Percentiles rank a stretch among this genome's conserved stretches.
phyloP scores from a whole-genome alignment of 306 rosid species.

The Castanea mollissima region DNA sequence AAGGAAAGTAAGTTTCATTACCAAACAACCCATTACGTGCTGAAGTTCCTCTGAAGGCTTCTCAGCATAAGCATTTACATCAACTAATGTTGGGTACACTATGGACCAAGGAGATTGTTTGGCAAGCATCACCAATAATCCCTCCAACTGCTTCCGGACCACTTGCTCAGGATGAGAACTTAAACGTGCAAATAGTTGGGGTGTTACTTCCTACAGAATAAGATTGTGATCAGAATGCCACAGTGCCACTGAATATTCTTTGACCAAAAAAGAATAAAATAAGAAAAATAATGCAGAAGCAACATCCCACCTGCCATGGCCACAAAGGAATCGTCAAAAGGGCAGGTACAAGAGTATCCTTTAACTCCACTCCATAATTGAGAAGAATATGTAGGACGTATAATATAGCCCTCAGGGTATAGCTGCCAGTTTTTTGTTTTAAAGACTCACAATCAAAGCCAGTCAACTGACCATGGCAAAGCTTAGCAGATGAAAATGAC shows the following conservation, averaged over 20 bases:
- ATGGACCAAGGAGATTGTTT: slow-evolving; percentile 89
- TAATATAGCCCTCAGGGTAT: slow-evolving; percentile 81
- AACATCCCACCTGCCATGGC: slow-evolving; percentile 87
- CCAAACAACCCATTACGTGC: slow-evolving; percentile 84
- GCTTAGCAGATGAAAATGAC: slow-evolving; percentile 60
- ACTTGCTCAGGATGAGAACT: slow-evolving; percentile 89
- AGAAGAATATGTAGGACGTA: slow-evolving; percentile 85
- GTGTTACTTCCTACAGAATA: slow-evolving; percentile 77
- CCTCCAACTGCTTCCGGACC: slow-evolving; percentile 86
- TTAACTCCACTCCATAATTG: slow-evolving; percentile 88
- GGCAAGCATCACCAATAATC: slow-evolving; percentile 85
- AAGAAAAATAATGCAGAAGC: slow-evolving; percentile 22
- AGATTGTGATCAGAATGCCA: slow-evolving; percentile 24
- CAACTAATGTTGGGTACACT: slow-evolving; percentile 90
- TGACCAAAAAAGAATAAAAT: slow-evolving; percentile 13
- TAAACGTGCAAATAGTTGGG: slow-evolving; percentile 86
- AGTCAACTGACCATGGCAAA: slow-evolving; percentile 45
- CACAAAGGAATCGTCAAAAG: slow-evolving; percentile 71
- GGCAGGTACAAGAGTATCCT: slow-evolving; percentile 68
- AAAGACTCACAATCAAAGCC: slow-evolving; percentile 52
- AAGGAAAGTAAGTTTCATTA: slow-evolving; percentile 41
- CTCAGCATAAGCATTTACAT: slow-evolving; percentile 81
- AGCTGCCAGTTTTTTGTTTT: slow-evolving; percentile 75
- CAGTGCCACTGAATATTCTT: slow-evolving; percentile 2
- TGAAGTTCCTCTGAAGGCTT: slow-evolving; percentile 91